Evolutionary conservation across 2,329 filamentous ascomycete genomes (phyloP), one percentile per base, ranked within the genome.

Genomic region (Capronia americana): DNA sequence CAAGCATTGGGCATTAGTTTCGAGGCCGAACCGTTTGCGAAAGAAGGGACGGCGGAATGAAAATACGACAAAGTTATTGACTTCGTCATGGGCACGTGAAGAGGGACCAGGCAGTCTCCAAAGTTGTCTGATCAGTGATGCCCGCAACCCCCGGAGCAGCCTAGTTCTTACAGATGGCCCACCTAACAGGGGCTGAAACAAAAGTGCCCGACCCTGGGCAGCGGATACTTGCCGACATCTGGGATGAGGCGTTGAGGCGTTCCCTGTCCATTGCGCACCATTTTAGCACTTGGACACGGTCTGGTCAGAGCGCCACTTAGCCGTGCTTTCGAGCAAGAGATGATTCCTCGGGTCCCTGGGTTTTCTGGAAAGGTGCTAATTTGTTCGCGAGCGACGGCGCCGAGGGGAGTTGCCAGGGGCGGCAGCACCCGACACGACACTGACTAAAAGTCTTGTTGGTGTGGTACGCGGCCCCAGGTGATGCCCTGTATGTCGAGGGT

Each of bases 141-240:
- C 48, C 64, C 67, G 67, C 58, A 63, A 65, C 54, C 61, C 67
- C 64, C 61, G 65, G 63, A 57, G 44, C 44, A 34, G 46, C 28
- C 57, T 69, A 69, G 62, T 69, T 69, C 68, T 69, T 63, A 69
- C 68, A 46, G 58, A 57, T 48, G 53, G 53, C 53, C 65, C 68
- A 67, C 65, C 55, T 26, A 17, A 56, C 63, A 68, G 68, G 68
- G 68, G 68, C 53, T 68, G 68, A 70, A 70, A 70, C 68, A 61
- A 59, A 64, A 62, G 62, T 69, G 58, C 67, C 64, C 57, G 64
- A 63, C 54, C 57, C 50, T 61, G 54, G 34, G 41, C 64, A 32
- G 56, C 65, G 65, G 65, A 41, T 60, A 57, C 51, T 69, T 67
- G 57, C 67, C 67, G 67, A 67, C 41, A 57, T 46, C 64, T 28